A percentile compares a stretch with the other conserved stretches of the same genome.
Evolutionary conservation across 441 rosid genomes (phyloP).

Genomic region (Dalechampia spathulata): DNA sequence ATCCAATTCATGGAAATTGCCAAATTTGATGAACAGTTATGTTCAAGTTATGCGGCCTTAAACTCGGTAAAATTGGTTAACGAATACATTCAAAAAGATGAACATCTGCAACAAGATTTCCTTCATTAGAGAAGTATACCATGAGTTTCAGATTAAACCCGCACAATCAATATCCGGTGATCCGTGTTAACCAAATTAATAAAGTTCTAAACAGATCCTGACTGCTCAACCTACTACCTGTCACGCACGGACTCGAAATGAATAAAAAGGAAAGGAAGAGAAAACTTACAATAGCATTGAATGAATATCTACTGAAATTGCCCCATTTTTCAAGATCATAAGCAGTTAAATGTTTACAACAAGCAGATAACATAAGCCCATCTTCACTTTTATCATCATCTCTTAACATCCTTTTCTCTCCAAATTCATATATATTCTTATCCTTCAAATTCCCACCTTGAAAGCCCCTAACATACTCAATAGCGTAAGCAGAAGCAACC

Average conservation of each 20-base stretch:
- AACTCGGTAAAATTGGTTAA: too few relatives aligned
- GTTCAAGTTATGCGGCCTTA: too few relatives aligned
- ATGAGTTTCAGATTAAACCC: background rate
- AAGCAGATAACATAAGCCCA: constrained; percentile 62
- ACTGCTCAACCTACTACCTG: background rate
- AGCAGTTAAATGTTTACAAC: constrained; percentile 89
- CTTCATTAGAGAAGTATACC: too few relatives aligned
- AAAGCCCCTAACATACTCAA: constrained; percentile 74
- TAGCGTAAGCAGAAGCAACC: constrained; percentile 63
- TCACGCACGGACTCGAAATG: background rate
- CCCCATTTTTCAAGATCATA: constrained; percentile 94
- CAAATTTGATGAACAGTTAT: too few relatives aligned
- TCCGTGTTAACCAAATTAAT: background rate
- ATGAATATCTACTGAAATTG: constrained; percentile 73
- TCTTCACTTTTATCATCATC: constrained; percentile 31
- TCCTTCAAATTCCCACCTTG: too few relatives aligned
- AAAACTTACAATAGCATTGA: constrained; percentile 59
- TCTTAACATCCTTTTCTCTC: too few relatives aligned
- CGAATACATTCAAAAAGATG: too few relatives aligned
- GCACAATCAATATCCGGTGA: background rate
- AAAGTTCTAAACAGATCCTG: background rate
- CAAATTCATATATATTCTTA: too few relatives aligned
- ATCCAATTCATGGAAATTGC: too few relatives aligned
- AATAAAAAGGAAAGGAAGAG: background rate
- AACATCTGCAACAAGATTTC: too few relatives aligned